A percentile compares a stretch with the other conserved stretches of the same genome.
Conservation (phyloP, 164 flowering plant genomes). For the Platanus orientalis region DNA sequence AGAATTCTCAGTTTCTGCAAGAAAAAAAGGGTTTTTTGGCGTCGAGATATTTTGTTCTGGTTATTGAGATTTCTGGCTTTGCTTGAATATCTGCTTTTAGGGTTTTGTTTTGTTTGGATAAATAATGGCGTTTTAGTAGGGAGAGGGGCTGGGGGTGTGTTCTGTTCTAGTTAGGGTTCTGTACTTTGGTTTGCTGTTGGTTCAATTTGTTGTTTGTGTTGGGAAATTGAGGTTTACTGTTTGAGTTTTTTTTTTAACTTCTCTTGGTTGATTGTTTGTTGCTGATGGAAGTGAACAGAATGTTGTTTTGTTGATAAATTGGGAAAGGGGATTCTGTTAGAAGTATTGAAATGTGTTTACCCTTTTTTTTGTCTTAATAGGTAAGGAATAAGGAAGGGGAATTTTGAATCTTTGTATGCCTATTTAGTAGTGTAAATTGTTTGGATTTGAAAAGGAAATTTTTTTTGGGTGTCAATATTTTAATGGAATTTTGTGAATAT, state of each 20-base stretch:
- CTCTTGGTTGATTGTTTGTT: background rate
- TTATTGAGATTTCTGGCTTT: background rate
- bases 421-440: background rate
- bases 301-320: too few relatives aligned
- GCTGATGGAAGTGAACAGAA: background rate
- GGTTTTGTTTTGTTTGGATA: background rate
- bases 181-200: background rate
- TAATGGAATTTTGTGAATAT: too few relatives aligned
- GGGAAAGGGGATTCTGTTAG: too few relatives aligned
- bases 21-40: background rate
- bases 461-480: too few relatives aligned
- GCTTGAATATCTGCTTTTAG: background rate
- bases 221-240: background rate
- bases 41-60: background rate
- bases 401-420: background rate
- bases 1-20: background rate
- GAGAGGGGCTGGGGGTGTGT: background rate
- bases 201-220: background rate
- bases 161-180: background rate
- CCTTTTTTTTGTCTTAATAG: too few relatives aligned
- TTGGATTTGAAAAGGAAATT: background rate
- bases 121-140: background rate
- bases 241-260: background rate
- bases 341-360: too few relatives aligned
- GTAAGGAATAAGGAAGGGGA: too few relatives aligned